Base-by-base conservation (phyloP, 805 yeast species). In the Saccharomycopsis capsularis region DNA sequence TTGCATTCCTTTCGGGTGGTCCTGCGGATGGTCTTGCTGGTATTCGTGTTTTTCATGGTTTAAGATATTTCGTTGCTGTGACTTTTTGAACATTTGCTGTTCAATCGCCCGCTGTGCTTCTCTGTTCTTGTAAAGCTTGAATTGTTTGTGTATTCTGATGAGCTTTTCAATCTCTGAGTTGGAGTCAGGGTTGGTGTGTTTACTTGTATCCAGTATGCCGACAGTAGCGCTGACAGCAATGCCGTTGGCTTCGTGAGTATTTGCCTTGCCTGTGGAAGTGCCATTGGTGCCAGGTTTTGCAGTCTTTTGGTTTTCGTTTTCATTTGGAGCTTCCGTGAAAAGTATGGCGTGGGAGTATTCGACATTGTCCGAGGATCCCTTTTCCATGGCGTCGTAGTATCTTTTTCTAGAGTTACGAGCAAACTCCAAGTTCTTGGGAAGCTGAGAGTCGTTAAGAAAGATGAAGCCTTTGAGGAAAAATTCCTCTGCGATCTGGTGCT, bases 381-480 rank as follows among this genome's bases (percentile, higher is more conserved):
- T 25, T 6, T 36, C 40, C 4, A 32, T 23, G 3, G 36, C 23
- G 4, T 47, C 37, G 13, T 22, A 35, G 19, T 47, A 42, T 30
- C 46, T 3, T 24, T 23, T 47, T 27, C 46, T 32, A 18, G 50
- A 42, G 13, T 35, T 35, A n/a, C 37, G 9, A 4, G 41, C 50
- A 42, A 15, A 21, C 29, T 44, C 42, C 13, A 42, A 21, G 22
- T 39, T 38, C 30, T 45, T 39, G n/a, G n/a, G n/a, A n/a, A n/a
- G n/a, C n/a, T n/a, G n/a, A n/a, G n/a, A n/a, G n/a, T n/a, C n/a
- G 32, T 27, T 27, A 27, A 7, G 7, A 13, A 27, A 27, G 13
- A 27, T 27, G n/a, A n/a, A n/a, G n/a, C n/a, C 16, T 41, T 35
- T 15, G 15, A n/a, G 13, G 15, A 24, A 15, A 24, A n/a, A 5